Evolutionary conservation across 2,329 filamentous ascomycete genomes (phyloP).

Genomic region (Penicillium sp.): DNA sequence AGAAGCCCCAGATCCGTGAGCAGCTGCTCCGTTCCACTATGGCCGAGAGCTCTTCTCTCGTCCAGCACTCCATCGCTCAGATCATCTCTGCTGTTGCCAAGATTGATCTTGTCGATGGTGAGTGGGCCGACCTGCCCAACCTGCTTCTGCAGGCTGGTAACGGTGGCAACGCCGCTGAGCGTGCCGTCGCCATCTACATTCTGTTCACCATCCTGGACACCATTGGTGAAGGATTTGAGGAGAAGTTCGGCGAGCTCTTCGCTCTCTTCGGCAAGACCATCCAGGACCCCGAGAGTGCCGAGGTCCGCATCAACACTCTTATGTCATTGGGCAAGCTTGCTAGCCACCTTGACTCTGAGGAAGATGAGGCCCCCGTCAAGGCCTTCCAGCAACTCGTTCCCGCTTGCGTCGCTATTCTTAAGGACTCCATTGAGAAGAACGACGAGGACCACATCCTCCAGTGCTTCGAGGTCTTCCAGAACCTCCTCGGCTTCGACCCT

Average conservation of each 20-base stretch:
- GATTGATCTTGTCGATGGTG: conserved; percentile 81
- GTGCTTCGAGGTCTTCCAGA: conserved; percentile 96
- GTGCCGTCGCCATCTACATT: conserved; percentile 90
- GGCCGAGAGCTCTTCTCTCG: conserved; percentile 73
- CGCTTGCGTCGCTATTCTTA: conserved; percentile 84
- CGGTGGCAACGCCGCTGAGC: conserved; percentile 72
- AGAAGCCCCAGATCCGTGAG: conserved; percentile 79
- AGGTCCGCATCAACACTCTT: conserved; percentile 93
- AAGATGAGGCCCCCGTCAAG: conserved; percentile 72
- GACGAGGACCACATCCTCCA: conserved; percentile 89
- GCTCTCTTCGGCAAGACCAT: conserved; percentile 84
- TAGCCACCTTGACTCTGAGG: conserved; percentile 83
- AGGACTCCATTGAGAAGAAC: conserved; percentile 74
- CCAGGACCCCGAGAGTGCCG: conserved; percentile 83
- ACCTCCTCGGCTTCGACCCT: conserved; percentile 85
- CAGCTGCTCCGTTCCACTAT: conserved; percentile 82
- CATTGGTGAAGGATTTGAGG: conserved; percentile 79
- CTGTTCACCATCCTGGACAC: conserved; percentile 90
- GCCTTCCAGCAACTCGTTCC: conserved; percentile 81
- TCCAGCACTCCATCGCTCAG: conserved; percentile 83
- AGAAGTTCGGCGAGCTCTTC: conserved; percentile 78
- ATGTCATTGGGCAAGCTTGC: conserved; percentile 85
- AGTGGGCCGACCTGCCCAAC: conserved; percentile 80
- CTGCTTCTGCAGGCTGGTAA: conserved; percentile 78
- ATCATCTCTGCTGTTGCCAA: conserved; percentile 85